Conservation (phyloP, 2,329 filamentous ascomycete genomes). For the Orbilia oligospora region DNA sequence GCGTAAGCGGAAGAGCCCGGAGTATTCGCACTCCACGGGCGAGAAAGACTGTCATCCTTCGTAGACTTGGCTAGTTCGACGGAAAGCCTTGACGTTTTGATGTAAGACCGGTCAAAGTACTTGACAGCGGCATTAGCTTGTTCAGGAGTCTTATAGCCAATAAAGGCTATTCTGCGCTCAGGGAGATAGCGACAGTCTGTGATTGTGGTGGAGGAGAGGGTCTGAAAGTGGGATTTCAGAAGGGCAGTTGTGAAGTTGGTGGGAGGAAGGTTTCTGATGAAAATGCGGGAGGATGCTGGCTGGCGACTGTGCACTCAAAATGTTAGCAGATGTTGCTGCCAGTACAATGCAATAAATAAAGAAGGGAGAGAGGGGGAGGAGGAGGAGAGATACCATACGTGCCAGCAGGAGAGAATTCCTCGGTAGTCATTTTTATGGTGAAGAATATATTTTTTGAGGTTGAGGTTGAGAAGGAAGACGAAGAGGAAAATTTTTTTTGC, state of each 20-base stretch:
- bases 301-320: slow-evolving; percentile 12
- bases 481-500: slow-evolving; percentile 31
- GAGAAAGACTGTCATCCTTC: slow-evolving; percentile 65
- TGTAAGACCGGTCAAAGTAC: slow-evolving; percentile 95
- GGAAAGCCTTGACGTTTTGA: slow-evolving; percentile 93
- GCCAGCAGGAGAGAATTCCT: slow-evolving; percentile 46
- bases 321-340: slow-evolving; percentile 38
- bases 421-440: slow-evolving; percentile 28
- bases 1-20: slow-evolving; percentile 63
- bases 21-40: slow-evolving; percentile 67
- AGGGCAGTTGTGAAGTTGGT: slow-evolving; percentile 82
- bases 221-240: slow-evolving; percentile 89
- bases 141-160: slow-evolving; percentile 88
- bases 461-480: not conserved
- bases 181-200: slow-evolving; percentile 94
- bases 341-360: slow-evolving; percentile 1
- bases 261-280: slow-evolving; percentile 85
- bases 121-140: slow-evolving; percentile 87
- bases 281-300: slow-evolving; percentile 75
- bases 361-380: not conserved
- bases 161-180: slow-evolving; percentile 91
- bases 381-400: slow-evolving; percentile 52
- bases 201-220: slow-evolving; percentile 73
- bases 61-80: slow-evolving; percentile 88
- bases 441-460: not conserved